phyloP scores from a whole-genome alignment of 2,329 filamentous ascomycete genomes.

The Fusarium humuli region DNA sequence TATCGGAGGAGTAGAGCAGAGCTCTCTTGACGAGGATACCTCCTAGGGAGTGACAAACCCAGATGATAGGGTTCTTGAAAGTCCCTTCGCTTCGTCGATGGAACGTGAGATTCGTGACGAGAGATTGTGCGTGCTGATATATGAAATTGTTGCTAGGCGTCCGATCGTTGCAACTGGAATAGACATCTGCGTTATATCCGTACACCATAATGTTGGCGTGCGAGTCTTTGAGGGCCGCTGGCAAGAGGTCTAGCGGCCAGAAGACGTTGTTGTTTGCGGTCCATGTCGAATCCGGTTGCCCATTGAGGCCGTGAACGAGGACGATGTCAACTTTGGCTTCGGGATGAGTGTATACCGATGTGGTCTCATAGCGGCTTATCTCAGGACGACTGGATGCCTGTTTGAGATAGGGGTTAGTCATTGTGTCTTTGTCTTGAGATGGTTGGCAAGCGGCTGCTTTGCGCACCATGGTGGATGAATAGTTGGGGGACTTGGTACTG shows the following conservation, averaged over 20 bases:
- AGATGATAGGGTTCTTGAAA: constrained; percentile 75
- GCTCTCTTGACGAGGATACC: constrained; percentile 79
- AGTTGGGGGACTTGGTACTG: constrained; percentile 7
- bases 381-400: constrained; percentile 54
- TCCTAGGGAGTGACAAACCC: constrained; percentile 79
- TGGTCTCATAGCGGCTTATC: constrained; percentile 65
- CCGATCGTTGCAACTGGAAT: constrained; percentile 60
- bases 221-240: constrained; percentile 65
- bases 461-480: constrained; percentile 44
- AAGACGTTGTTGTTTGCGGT: constrained; percentile 67
- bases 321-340: constrained; percentile 73
- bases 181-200: constrained; percentile 78
- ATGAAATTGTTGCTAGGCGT: constrained; percentile 74
- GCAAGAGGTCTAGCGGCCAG: constrained; percentile 77
- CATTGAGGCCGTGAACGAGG: constrained; percentile 78
- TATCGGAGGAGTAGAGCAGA: constrained; percentile 73
- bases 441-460: not conserved
- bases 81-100: constrained; percentile 71
- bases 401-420: not conserved
- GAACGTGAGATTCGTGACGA: constrained; percentile 71
- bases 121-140: constrained; percentile 76
- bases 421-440: not conserved
- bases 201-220: constrained; percentile 76
- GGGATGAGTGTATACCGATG: constrained; percentile 69
- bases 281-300: constrained; percentile 74